Evolutionary conservation across 1,139 yeast genomes (phyloP), one percentile per base, ranked within the genome.

Genomic region (Candida pseudocylindracea): DNA sequence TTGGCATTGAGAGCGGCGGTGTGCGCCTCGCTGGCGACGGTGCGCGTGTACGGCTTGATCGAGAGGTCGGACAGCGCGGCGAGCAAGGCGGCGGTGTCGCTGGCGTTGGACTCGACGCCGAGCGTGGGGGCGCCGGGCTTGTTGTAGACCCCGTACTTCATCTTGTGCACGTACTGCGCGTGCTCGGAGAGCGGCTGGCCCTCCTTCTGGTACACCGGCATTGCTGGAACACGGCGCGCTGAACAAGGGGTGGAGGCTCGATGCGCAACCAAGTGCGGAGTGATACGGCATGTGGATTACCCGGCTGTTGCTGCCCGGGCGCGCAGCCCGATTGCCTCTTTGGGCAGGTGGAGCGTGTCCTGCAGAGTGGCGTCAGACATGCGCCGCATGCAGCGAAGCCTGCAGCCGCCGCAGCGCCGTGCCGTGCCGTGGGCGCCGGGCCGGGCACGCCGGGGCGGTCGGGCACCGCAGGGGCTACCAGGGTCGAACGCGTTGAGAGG

Each of bases 141-240:
- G 40, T 66, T 63, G 52, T 62, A 80, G 33, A 72, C 60, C 29
- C 93, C 93, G 45, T 73, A 75, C 45, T 67, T 76, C 46, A 74
- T 54, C 45, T 74, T 74, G 39, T 81, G 85, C 42, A 72, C 74
- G 54, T 79, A 80, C 35, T 72, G 51, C 3, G 92, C 92, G 47
- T 73, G 79, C 40, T 66, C 68, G 31, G 80, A 70, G 38, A 75
- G 57, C 11, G 80, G 81, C 44, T 68, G 68, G 12, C 80, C 83
- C 39, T 67, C 60, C 35, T 67, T 57, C 50, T 72, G 80, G 48
- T 75, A 75, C 33, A 67, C 71, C 11, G 70, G 59, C 38, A 37
- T 38, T 6, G 26, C 3, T 25, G 20, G 20, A 15, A 15, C 20
- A 6, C 20, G 20, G 20, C 6, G 20, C 6, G 20, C 26, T 25